phyloP scores from a whole-genome alignment of 2,329 filamentous ascomycete species.

The Atkinsonella texensis region DNA sequence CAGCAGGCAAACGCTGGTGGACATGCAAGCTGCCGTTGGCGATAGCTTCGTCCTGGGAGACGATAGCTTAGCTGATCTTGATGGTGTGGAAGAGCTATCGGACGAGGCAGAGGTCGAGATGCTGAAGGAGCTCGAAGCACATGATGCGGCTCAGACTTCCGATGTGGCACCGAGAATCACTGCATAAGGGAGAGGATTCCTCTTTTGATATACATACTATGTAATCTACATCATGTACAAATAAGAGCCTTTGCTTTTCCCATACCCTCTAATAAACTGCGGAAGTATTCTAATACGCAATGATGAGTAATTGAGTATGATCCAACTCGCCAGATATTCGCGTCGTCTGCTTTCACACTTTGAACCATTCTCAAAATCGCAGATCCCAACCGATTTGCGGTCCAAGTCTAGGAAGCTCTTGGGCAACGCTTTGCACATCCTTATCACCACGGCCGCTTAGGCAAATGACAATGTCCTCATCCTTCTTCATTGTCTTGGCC shows the following conservation, averaged over 20 bases:
- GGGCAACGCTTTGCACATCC: conserved; percentile 95
- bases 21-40: conserved; percentile 26
- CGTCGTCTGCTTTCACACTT: no score
- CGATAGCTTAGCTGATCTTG: conserved; percentile 24
- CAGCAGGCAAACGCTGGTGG: conserved; percentile 25
- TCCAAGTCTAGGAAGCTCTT: conserved; percentile 79
- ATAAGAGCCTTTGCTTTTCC: background rate
- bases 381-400: conserved; percentile 73
- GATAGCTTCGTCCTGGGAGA: conserved; percentile 37
- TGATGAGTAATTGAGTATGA: no score
- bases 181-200: background rate
- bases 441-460: conserved; percentile 91
- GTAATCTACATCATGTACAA: background rate
- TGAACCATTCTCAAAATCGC: conserved; percentile 35
- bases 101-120: conserved; percentile 24
- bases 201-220: background rate
- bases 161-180: background rate
- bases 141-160: conserved; percentile 8
- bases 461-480: conserved; percentile 85
- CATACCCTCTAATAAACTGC: background rate
- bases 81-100: conserved; percentile 27
- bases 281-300: background rate
- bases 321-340: no score
- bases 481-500: conserved; percentile 84
- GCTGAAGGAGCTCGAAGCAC: conserved; percentile 20